phyloP scores from a whole-genome alignment of 768 basidiomycete genomes.

The Pleurotus pulmonarius region DNA sequence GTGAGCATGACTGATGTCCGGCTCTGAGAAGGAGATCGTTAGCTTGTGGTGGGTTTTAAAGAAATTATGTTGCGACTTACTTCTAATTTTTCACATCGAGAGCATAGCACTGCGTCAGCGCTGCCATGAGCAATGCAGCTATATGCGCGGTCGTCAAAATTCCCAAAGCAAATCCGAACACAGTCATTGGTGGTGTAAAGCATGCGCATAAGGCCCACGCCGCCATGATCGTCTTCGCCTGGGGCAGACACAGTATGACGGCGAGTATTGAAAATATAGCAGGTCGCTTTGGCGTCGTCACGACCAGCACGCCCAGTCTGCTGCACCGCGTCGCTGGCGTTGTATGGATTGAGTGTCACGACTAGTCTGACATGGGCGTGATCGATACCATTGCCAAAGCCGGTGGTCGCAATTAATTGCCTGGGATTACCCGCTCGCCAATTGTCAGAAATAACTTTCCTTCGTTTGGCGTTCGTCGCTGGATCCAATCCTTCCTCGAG shows the following conservation, averaged over 20 bases:
- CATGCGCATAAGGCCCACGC: background rate
- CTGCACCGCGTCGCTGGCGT: background rate
- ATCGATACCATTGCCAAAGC: conserved; percentile 8
- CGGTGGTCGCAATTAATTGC: conserved; percentile 2
- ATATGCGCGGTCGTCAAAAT: background rate
- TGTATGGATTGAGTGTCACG: background rate
- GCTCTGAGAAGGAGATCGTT: too few relatives aligned
- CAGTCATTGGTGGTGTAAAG: background rate
- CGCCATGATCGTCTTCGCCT: background rate
- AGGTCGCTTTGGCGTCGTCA: background rate
- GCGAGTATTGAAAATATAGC: background rate
- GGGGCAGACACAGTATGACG: background rate
- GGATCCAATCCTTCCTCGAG: background rate
- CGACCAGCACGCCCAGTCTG: conserved; percentile 4
- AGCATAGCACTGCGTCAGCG: too few relatives aligned
- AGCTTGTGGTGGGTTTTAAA: too few relatives aligned
- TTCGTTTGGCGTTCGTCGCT: background rate
- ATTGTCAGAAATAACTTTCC: background rate
- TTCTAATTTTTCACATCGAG: too few relatives aligned
- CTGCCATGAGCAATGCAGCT: too few relatives aligned
- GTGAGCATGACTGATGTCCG: too few relatives aligned
- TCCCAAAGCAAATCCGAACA: background rate
- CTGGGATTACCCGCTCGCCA: background rate
- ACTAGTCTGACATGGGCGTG: background rate
- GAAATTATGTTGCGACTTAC: too few relatives aligned